Base-by-base conservation (phyloP, 192 early-diverging fungal species). In the Podila verticillata region DNA sequence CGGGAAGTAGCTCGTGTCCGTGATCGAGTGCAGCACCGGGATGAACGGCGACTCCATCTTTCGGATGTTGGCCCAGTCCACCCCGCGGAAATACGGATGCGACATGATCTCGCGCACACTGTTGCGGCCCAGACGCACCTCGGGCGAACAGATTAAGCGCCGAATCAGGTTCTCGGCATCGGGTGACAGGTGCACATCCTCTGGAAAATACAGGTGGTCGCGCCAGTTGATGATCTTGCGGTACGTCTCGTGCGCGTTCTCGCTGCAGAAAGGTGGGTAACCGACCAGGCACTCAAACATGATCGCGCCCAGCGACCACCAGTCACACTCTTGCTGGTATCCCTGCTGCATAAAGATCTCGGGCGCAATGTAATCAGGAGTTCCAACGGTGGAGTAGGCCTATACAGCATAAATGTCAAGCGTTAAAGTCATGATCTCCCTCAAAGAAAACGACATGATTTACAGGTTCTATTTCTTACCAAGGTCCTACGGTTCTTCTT, bases 251-350 rank as follows among this genome's bases (percentile, higher is more conserved):
- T 97, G 95, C 30, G 95, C 89, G 82, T 93, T 93, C 57, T 98
- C 97, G 59, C 92, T 93, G 82, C 96, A 97, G 81, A 99, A 99
- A 7, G 98, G 97, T 51, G 98, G 98, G 72, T 98, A 99, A 22
- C 98, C 98, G 47, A 96, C 93, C 71, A 99, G 85, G 72, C 98
- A 98, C 80, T 99, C 98, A 86, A 95, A 99, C 94, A 99, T 98
- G 74, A 99, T 99, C 7, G 97, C 96, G 30, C 98, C 98, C 30
- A 99, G 81, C 8, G 96, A 97, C 98, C 98, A 99, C 95, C 96
- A 99, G 87, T 99, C 98, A 82, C 98, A 99, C 63, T 97, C 95
- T 78, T 96, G 93, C 65, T 94, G 92, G 86, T 99, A 99, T 9
- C 98, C 98, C 58, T 94, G 92, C 73, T 96, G 95, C 68, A 89